Percentiles rank a stretch among this genome's conserved stretches.
Evolutionary conservation across 768 basidiomycete species (phyloP).

Genomic region (Holtermanniella nyarrowii): DNA sequence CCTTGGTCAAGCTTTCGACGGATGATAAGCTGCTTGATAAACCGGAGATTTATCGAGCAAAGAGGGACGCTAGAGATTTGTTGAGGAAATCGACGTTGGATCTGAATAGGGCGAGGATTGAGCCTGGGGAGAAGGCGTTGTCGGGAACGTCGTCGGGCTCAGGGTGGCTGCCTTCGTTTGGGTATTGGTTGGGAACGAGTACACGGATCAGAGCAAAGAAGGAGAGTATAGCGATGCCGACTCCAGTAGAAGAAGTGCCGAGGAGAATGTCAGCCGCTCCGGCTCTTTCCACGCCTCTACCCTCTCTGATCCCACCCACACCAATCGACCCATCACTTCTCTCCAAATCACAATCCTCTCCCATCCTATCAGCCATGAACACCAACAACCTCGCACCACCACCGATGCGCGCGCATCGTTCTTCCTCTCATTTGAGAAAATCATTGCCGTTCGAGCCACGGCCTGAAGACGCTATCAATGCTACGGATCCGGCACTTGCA

Average conservation of each 20-base stretch:
- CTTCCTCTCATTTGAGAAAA: constrained; percentile 4
- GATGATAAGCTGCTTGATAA: neutral
- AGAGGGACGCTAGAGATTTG: neutral
- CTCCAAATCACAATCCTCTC: neutral
- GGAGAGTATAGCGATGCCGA: too few species aligned
- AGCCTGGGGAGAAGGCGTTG: neutral
- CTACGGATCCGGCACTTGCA: constrained; percentile 24
- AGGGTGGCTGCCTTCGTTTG: neutral
- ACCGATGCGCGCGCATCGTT: neutral
- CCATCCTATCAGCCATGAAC: neutral
- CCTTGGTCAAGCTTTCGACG: neutral
- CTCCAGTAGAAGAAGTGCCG: neutral
- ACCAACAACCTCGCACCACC: neutral
- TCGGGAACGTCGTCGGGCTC: too few species aligned
- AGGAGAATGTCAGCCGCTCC: neutral
- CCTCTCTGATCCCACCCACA: neutral
- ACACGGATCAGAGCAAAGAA: too few species aligned
- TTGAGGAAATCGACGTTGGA: neutral
- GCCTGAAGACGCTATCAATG: constrained; percentile 5
- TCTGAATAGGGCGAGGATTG: neutral
- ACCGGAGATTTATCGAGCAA: neutral
- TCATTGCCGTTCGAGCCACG: constrained; percentile 8
- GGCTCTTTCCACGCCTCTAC: neutral
- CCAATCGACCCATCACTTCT: neutral
- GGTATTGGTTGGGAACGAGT: neutral